These are phyloP conservation scores for Powellomyces hirtus DNA, from an alignment of 192 early-diverging fungal genomes.

Conservation along the genomic window DNA sequence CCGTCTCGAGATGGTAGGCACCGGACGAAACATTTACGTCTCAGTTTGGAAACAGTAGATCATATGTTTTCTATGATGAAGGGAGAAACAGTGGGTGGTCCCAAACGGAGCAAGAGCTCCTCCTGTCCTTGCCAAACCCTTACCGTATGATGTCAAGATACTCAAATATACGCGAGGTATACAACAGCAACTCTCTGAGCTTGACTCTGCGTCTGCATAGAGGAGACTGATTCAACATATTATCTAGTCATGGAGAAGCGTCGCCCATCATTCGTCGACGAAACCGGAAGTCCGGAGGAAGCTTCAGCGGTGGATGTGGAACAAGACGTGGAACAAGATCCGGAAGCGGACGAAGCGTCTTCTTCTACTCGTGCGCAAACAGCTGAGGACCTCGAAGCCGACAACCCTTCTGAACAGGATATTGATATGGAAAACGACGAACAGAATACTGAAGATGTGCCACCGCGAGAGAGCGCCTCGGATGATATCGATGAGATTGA, in stretches of 20 bases:
- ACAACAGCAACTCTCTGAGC: not conserved
- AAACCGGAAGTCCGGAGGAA: slow-evolving; percentile 9
- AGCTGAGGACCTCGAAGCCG: too few species aligned
- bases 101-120: not conserved
- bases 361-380: too few species aligned
- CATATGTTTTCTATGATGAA: not conserved
- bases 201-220: not conserved
- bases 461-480: too few species aligned
- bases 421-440: too few species aligned
- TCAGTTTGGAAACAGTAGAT: not conserved
- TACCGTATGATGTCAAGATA: not conserved
- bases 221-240: not conserved
- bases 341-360: too few species aligned
- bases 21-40: not conserved
- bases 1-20: not conserved
- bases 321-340: not conserved
- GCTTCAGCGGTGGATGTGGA: slow-evolving; percentile 5
- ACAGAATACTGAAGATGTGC: too few species aligned
- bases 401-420: too few species aligned
- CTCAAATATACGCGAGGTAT: not conserved
- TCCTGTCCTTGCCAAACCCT: not conserved
- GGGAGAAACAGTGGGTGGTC: not conserved
- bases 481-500: too few species aligned
- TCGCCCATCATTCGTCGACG: not conserved
- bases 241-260: not conserved